Percentiles rank a stretch among this genome's conserved stretches.
phyloP scores from a whole-genome alignment of 192 early-diverging fungal species.

The Jimgerdemannia lactiflua region DNA sequence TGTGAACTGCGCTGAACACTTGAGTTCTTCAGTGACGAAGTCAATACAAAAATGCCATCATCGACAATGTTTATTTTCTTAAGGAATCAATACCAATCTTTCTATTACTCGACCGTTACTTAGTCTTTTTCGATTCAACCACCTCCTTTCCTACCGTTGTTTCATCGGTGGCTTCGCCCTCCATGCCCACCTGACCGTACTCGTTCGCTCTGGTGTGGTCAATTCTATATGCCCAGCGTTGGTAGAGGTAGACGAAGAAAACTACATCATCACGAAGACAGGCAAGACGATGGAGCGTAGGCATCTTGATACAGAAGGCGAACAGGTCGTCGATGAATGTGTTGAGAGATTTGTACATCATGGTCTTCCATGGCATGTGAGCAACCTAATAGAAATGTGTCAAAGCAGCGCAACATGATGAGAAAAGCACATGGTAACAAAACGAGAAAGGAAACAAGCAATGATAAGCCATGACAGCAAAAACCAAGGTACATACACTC shows the following conservation, averaged over 20 bases:
- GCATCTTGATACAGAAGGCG: constrained; percentile 95
- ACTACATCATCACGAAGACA: constrained; percentile 85
- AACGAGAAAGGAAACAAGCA: neutral
- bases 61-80: too few species aligned
- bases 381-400: constrained; percentile 60
- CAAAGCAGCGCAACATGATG: too few species aligned
- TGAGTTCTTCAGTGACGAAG: too few species aligned
- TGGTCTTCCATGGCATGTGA: constrained; percentile 92
- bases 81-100: too few species aligned
- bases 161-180: constrained; percentile 8
- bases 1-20: too few species aligned
- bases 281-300: constrained; percentile 80
- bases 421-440: neutral
- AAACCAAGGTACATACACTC: constrained; percentile 37
- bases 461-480: neutral
- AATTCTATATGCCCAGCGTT: constrained; percentile 74
- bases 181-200: constrained; percentile 73
- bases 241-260: constrained; percentile 87
- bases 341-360: constrained; percentile 85
- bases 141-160: constrained; percentile 13
- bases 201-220: constrained; percentile 88
- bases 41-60: too few species aligned
- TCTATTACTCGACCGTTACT: constrained; percentile 14
- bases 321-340: constrained; percentile 85
- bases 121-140: constrained; percentile 35